Evolutionary conservation across 768 basidiomycete species (phyloP).

Genomic region (Steccherinum ochraceum): DNA sequence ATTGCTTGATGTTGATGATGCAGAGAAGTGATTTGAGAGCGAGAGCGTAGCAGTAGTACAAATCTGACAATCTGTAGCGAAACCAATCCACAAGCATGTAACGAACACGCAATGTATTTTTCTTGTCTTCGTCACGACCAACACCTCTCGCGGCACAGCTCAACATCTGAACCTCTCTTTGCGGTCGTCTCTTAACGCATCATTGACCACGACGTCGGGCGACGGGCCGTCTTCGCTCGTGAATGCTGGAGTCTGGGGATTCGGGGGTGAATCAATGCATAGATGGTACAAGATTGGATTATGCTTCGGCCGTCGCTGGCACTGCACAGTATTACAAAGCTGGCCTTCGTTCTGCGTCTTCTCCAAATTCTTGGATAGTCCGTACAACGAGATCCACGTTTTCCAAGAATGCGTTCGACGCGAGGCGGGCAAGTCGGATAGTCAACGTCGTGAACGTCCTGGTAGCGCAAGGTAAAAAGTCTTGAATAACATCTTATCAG

Average conservation of each 20-base stretch:
- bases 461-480: conserved; percentile 1
- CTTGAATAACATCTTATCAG: conserved; percentile 1
- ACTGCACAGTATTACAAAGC: conserved; percentile 4
- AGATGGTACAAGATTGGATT: no score
- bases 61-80: conserved; percentile 8
- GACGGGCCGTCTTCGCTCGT: no score
- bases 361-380: conserved; percentile 76
- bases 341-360: conserved; percentile 40
- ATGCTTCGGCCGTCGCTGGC: no score
- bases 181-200: no score
- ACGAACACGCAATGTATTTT: background rate
- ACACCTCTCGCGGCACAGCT: no score
- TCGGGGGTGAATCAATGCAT: no score
- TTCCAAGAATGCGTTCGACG: conserved; percentile 83
- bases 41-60: conserved; percentile 9
- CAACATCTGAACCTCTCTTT: no score
- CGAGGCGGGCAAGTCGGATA: conserved; percentile 76
- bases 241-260: no score
- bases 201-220: no score
- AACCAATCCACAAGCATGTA: background rate
- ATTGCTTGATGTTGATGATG: no score
- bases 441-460: conserved; percentile 78
- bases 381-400: conserved; percentile 82
- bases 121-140: background rate
- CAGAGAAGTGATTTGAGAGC: no score